A percentile compares a stretch with the other conserved stretches of the same genome.
These are phyloP conservation scores for Cinnamomum chago DNA, from an alignment of 164 flowering plant genomes.

Conservation along the genomic window DNA sequence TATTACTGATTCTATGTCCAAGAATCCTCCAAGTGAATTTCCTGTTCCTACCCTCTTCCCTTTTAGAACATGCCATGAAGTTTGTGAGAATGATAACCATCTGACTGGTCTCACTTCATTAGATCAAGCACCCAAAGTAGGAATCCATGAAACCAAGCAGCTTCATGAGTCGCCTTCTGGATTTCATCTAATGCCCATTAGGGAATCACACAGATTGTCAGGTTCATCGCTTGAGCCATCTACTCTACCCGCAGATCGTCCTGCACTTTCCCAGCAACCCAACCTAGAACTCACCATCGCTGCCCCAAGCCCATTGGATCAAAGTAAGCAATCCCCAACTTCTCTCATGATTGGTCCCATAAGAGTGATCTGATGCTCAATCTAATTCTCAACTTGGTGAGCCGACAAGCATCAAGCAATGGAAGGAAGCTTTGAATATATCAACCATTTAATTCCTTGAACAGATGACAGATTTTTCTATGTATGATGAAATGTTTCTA, in stretches of 20 bases:
- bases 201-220: constrained; percentile 6
- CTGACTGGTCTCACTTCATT: constrained; percentile 15
- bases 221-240: constrained; percentile 12
- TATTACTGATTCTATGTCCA: constrained; percentile 7
- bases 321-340: constrained; percentile 22
- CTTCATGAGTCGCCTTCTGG: constrained; percentile 5
- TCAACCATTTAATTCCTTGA: not conserved
- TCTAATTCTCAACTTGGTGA: not conserved
- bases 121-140: constrained; percentile 8
- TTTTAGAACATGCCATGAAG: constrained; percentile 5
- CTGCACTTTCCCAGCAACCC: constrained; percentile 8
- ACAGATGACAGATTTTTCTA: no score
- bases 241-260: not conserved
- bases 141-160: constrained; percentile 3
- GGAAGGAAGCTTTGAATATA: not conserved
- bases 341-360: constrained; percentile 33
- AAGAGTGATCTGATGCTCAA: constrained; percentile 33
- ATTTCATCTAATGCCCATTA: constrained; percentile 6
- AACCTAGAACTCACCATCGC: constrained; percentile 57
- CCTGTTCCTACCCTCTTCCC: constrained; percentile 5
- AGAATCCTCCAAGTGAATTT: constrained; percentile 4
- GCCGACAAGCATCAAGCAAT: not conserved
- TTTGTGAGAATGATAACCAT: constrained; percentile 4
- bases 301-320: constrained; percentile 32
- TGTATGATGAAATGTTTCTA: constrained; percentile 1